phyloP scores from a whole-genome alignment of 139 green algal species.

The Dunaliella sp. region DNA sequence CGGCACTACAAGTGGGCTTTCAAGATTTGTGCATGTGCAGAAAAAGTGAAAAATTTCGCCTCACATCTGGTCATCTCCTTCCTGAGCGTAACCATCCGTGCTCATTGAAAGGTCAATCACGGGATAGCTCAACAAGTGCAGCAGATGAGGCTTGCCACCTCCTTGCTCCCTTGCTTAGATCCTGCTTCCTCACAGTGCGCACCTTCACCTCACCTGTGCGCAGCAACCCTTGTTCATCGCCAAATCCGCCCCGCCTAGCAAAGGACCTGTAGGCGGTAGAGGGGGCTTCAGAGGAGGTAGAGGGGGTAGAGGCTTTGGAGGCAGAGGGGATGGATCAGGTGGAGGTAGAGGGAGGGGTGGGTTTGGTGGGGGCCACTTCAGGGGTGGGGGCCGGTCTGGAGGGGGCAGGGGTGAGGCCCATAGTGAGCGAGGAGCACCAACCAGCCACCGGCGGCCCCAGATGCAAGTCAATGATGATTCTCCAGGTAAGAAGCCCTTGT shows the following conservation, averaged over 20 bases:
- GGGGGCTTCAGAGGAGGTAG: not conserved
- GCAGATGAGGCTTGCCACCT: too few relatives aligned
- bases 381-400: not conserved
- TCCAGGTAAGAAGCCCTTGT: too few relatives aligned
- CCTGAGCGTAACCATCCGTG: too few relatives aligned
- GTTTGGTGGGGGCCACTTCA: not conserved
- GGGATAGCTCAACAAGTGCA: too few relatives aligned
- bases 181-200: too few relatives aligned
- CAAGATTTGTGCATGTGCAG: too few relatives aligned
- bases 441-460: not conserved
- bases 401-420: not conserved
- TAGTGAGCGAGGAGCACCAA: not conserved
- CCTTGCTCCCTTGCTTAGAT: too few relatives aligned
- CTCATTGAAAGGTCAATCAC: too few relatives aligned
- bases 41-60: too few relatives aligned
- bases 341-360: constrained; percentile 5
- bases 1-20: too few relatives aligned
- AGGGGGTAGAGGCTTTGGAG: not conserved
- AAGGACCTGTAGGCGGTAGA: not conserved
- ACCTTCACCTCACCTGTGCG: too few relatives aligned
- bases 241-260: constrained; percentile 1
- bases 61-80: too few relatives aligned
- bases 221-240: constrained; percentile 5
- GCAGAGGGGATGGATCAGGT: not conserved
- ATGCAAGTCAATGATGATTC: constrained; percentile 7